A percentile compares a stretch with the other conserved stretches of the same genome.
phyloP scores from a whole-genome alignment of 495 filamentous ascomycete species.

The Astrothelium macrocarpum region DNA sequence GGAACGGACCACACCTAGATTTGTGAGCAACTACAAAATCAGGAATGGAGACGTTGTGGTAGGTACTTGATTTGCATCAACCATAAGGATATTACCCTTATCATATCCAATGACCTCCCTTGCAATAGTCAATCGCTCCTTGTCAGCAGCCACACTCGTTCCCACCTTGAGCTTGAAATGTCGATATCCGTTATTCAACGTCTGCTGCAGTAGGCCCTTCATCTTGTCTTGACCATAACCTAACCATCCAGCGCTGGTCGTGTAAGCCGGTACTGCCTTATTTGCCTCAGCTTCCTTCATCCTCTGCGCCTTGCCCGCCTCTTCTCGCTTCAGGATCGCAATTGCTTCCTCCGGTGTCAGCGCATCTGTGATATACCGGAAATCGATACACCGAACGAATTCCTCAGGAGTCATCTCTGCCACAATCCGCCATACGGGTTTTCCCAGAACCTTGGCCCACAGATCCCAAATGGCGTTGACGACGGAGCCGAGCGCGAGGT shows the following conservation, averaged over 20 bases:
- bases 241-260: constrained; percentile 86
- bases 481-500: constrained; percentile 80
- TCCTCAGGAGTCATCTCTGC: constrained; percentile 83
- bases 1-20: constrained; percentile 76
- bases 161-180: constrained; percentile 95
- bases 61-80: constrained; percentile 78
- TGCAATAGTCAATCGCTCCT: constrained; percentile 59
- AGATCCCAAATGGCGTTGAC: constrained; percentile 94
- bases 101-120: constrained; percentile 79
- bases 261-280: constrained; percentile 79
- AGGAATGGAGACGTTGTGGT: too few species aligned
- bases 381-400: constrained; percentile 80
- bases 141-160: constrained; percentile 58
- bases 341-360: constrained; percentile 79
- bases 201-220: constrained; percentile 59
- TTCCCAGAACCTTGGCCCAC: constrained; percentile 76
- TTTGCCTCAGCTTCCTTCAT: constrained; percentile 59
- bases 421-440: constrained; percentile 86
- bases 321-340: constrained; percentile 51
- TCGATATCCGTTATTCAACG: constrained; percentile 62
- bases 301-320: constrained; percentile 54
- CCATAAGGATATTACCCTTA: constrained; percentile 79
- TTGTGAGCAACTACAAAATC: background rate
- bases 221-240: constrained; percentile 86
- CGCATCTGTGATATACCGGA: constrained; percentile 90